These are phyloP conservation scores for Neoboletus magnificus DNA, from an alignment of 768 basidiomycete genomes.

Conservation along the genomic window DNA sequence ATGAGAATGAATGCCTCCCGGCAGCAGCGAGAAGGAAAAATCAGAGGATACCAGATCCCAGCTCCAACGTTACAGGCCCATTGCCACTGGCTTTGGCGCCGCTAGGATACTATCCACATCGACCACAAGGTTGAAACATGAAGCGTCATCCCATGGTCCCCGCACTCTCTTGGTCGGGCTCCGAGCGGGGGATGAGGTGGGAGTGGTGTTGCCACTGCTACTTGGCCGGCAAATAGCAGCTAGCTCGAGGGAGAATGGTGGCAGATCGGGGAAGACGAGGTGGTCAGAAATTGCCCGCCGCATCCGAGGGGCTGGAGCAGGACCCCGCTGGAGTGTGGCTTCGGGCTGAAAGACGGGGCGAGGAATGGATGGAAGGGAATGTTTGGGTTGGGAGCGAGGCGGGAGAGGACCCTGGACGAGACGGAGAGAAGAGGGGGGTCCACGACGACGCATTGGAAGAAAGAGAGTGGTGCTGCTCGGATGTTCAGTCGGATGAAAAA, in stretches of 20 bases:
- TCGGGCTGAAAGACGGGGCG: conserved; percentile 46
- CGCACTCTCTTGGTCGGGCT: conserved; percentile 29
- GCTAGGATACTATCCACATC: conserved; percentile 48
- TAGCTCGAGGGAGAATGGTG: conserved; percentile 21
- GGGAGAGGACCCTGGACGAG: conserved; percentile 62
- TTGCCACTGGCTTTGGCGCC: conserved; percentile 44
- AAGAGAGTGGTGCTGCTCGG: neutral
- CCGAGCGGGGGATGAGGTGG: conserved; percentile 18
- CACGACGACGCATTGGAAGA: conserved; percentile 59
- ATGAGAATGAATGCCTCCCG: conserved; percentile 1
- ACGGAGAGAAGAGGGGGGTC: conserved; percentile 63
- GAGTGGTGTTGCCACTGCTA: conserved; percentile 6
- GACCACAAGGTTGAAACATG: conserved; percentile 39
- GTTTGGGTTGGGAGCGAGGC: conserved; percentile 56
- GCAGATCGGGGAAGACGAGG: conserved; percentile 20
- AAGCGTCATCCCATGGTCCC: conserved; percentile 61
- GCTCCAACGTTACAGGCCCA: conserved; percentile 8
- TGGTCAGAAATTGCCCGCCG: conserved; percentile 5
- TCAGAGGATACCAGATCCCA: neutral
- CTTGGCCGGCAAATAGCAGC: conserved; percentile 16
- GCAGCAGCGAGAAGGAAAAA: neutral
- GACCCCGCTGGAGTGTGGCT: conserved; percentile 21
- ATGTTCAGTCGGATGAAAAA: neutral
- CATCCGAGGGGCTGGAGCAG: conserved; percentile 18
- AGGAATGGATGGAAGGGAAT: conserved; percentile 66